Base-by-base conservation (phyloP, 1,284 basidiomycete species). In the Tilletiopsis washingtonensis region DNA sequence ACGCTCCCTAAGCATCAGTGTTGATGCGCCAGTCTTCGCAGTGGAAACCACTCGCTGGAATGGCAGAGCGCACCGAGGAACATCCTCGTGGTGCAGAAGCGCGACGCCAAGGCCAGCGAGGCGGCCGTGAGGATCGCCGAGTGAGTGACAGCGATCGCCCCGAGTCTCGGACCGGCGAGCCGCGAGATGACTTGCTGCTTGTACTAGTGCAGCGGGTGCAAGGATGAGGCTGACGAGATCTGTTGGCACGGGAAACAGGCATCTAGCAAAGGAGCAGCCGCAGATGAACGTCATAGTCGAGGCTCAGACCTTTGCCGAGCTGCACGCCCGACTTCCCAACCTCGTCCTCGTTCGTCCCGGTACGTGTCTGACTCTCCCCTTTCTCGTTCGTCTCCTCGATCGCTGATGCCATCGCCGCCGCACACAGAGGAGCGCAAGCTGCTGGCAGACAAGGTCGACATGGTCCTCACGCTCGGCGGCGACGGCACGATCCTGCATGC, bases 401-500 rank as follows among this genome's bases (percentile, higher is more conserved):
- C 17, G 32, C 32, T 34, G 12, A 12, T 34, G 2, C n/a, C n/a
- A 34, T 34, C 17, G 32, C 12, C 32, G 17, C 17, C 32, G 12
- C 17, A 34, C 32, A 17, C 32, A 47, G 24, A 14, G 3, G 54
- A 66, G 12, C 55, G 59, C 34, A 5, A n/a, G 2, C 3, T 52
- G 9, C 43, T 73, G 19, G 54, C 55, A 5, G 40, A 47, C 25
- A 71, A 71, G 61, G 62, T 57, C 4, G 88, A 93, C 71, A 78
- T 97, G 6, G 84, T 94, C 14, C 81, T 97, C 26, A 94, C 91
- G 0, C 75, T 97, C 1, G 91, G 91, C 43, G 91, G 91, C 21
- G 91, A 97, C 70, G 91, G 91, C 2, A 96, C 93, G 2, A 91
- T 97, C 43, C 79, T 97, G 3, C 91, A 94, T 69, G 89, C 90